Evolutionary conservation across 345 rosid species (phyloP), one percentile per base, ranked within the genome.

Genomic region (Abelmoschus esculentus): DNA sequence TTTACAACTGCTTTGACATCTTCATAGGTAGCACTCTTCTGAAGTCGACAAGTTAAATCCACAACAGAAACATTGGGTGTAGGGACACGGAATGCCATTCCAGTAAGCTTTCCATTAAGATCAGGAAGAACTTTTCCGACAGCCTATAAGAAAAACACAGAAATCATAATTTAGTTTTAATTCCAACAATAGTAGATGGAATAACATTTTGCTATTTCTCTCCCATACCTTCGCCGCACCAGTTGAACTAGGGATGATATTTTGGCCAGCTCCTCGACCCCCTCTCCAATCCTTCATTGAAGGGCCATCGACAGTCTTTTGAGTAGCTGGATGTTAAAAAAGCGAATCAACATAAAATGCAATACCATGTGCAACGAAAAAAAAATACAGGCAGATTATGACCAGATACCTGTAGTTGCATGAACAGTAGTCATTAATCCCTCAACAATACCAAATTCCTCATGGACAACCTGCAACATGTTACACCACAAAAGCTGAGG

Each of bases 251-350:
- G 99, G 99, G 82, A 96, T 96, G 74, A 96, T 96, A 80, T 96
- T 96, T 82, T 96, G 99, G 64, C 81, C 88, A 73, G 99, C 99
- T 58, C 99, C 99, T 50, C 98, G 86, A 26, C 99, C 99, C 50
- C 99, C 99, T 79, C 99, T 77, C 99, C 99, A 96, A 77, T 96
- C 99, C 83, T 96, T 96, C 92, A 77, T 90, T 46, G 99, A 96
- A 63, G 98, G 99, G 31, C 98, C 98, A 80, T 96, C 99, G 3
- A 56, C 60, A 56, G 60, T 56, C 60, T 56, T 56, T 26, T 56
- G 60, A 22, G 60, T 56, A 97, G 99, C 99, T 96, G 86, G 70
- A 82, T 61, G 74, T 64, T 31, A 60, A 67, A 75, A 60, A 75
- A n/a, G 6, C 66, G 56, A 22, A 46, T 78, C 63, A 76, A 13